Base-by-base conservation (phyloP, 2,329 filamentous ascomycete species). In the Aspergillus ochraceus region DNA sequence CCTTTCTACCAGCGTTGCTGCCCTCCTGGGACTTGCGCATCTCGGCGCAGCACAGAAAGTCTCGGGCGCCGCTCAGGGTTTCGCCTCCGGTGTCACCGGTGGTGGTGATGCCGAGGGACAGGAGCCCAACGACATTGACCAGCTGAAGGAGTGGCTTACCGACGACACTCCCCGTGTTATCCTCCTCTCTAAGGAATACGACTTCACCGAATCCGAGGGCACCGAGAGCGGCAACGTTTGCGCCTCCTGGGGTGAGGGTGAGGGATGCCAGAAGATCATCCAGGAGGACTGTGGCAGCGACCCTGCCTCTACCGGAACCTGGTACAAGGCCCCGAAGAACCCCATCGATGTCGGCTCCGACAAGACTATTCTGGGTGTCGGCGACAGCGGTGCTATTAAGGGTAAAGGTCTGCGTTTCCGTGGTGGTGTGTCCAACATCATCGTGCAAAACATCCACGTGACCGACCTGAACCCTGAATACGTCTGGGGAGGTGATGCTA, bases 401-500 rank as follows among this genome's bases (percentile, higher is more conserved):
- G 83, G 83, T 67, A 85, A 84, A 76, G 83, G 83, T 55, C 71
- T 84, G 24, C 77, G 80, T 29, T 74, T 83, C 22, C 68, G 70
- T 49, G 68, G 64, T 53, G 73, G 72, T 49, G 77, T 74, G 6
- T 79, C 72, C 67, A 85, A 86, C 70, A 74, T 88, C 70, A 86
- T 87, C 67, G 80, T 86, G 66, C 84, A 84, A 59, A 85, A 85
- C 71, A 74, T 84, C 58, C 76, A 80, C 61, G 79, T 85, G 66
- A 83, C 81, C 47, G 74, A 73, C 29, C 55, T 77, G 36, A 85
- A 85, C 74, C 83, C 83, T 3, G 65, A 81, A 67, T 82, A 83
- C 61, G 81, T 85, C 61, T 85, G 83, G 83, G 83, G 83, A 56
- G 83, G 83, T 56, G 83, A 85, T 72, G 83, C 80, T 36, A 82